Conservation (phyloP, 2,329 filamentous ascomycete genomes). For the Diaporthe nobilis region DNA sequence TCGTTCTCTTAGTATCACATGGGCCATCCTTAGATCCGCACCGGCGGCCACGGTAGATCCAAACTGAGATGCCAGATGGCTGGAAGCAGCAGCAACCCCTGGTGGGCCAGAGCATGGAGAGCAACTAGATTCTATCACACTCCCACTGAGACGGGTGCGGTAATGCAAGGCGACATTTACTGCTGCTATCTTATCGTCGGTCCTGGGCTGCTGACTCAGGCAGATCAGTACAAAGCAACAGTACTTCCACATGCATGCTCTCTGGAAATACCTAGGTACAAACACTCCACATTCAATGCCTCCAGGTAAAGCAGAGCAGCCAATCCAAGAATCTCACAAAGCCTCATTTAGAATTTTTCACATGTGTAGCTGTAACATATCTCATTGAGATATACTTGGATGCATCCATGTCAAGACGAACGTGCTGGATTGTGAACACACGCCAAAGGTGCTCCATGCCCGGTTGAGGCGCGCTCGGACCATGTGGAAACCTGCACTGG, state of each 20-base stretch:
- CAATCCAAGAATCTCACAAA: neutral
- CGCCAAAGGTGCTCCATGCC: neutral
- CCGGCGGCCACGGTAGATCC: neutral
- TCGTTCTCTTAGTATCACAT: neutral
- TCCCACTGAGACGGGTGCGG: neutral
- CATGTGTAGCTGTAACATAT: neutral
- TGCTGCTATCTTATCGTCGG: conserved; percentile 6
- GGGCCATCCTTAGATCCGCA: neutral
- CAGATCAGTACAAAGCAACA: neutral
- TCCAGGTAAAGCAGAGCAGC: neutral
- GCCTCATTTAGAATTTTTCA: neutral
- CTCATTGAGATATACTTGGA: neutral
- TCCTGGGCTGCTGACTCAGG: neutral
- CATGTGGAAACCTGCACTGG: neutral
- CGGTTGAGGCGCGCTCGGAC: neutral
- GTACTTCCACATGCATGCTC: neutral
- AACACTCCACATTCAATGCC: neutral
- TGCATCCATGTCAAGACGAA: neutral
- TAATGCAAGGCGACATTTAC: neutral
- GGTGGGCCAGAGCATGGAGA: neutral
- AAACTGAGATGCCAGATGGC: neutral
- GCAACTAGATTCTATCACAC: neutral
- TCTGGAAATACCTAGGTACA: neutral
- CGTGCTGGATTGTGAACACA: neutral
- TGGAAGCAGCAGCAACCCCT: neutral